A percentile compares a stretch with the other conserved stretches of the same genome.
Conservation (phyloP, 257 asterid genomes). For the Nemophila menziesii region DNA sequence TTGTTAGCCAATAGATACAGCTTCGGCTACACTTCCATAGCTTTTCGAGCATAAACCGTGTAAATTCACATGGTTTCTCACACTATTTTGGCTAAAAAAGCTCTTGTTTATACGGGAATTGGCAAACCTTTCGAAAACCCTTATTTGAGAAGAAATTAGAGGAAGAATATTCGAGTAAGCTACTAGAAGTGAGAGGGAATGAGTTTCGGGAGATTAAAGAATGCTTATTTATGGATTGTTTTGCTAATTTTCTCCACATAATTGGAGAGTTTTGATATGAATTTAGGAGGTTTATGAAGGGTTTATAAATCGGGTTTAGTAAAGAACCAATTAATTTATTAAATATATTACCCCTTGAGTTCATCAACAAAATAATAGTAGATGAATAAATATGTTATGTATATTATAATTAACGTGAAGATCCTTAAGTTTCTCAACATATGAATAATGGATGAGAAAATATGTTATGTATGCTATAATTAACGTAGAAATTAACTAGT, state of each 20-base stretch:
- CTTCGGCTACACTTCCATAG: constrained; percentile 77
- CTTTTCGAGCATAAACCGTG: constrained; percentile 28
- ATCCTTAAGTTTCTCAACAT: no score
- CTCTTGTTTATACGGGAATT: constrained; percentile 9
- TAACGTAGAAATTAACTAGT: no score
- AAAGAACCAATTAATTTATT: constrained; percentile 27
- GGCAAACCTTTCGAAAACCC: constrained; percentile 23
- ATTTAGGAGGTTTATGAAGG: constrained; percentile 9
- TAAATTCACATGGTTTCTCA: constrained; percentile 12
- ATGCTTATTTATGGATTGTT: constrained; percentile 16
- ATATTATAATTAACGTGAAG: no score
- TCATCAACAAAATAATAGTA: no score
- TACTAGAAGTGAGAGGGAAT: constrained; percentile 23
- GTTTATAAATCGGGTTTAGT: constrained; percentile 17
- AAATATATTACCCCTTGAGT: no score
- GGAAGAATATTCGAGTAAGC: constrained; percentile 29
- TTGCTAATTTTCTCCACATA: constrained; percentile 68
- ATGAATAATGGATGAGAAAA: no score
- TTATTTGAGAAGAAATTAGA: no score
- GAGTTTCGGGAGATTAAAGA: constrained; percentile 14
- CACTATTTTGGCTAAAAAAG: constrained; percentile 8
- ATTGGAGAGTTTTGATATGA: constrained; percentile 26
- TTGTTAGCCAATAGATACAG: no score
- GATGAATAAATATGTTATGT: no score
- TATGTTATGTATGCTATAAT: no score